phyloP scores from a whole-genome alignment of 306 rosid genomes.

The Nissolia schottii region DNA sequence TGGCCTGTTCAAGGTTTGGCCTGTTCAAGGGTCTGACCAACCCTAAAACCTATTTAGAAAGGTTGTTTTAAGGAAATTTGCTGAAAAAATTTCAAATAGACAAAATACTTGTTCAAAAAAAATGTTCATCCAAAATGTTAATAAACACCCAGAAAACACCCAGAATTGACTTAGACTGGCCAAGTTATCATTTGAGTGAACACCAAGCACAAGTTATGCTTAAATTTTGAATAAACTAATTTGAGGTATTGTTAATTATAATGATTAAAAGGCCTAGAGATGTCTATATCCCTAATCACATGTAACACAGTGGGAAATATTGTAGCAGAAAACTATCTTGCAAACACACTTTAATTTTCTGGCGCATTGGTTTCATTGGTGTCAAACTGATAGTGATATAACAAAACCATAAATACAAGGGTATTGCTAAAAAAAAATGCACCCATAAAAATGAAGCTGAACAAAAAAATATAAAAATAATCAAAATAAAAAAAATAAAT shows the following conservation, averaged over 20 bases:
- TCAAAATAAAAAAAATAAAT: too few species aligned
- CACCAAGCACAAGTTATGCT: background rate
- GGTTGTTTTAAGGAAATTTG: too few species aligned
- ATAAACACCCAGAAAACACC: background rate
- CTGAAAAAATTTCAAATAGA: too few species aligned
- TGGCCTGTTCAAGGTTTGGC: too few species aligned
- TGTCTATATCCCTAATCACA: background rate
- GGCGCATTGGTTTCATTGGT: background rate
- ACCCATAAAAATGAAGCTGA: too few species aligned
- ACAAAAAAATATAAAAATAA: too few species aligned
- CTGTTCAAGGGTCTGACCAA: too few species aligned
- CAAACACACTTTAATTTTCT: background rate
- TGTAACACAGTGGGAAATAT: constrained; percentile 2
- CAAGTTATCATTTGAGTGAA: background rate
- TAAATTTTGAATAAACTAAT: background rate
- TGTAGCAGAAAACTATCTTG: background rate
- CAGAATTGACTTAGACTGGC: background rate
- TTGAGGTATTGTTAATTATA: background rate
- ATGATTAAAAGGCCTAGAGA: background rate
- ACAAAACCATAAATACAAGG: background rate
- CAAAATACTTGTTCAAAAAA: background rate
- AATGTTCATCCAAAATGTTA: too few species aligned
- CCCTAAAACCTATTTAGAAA: too few species aligned
- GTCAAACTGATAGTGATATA: background rate
- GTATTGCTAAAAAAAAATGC: too few species aligned